phyloP scores from a whole-genome alignment of 306 rosid species.

The Hippophae tibetana region DNA sequence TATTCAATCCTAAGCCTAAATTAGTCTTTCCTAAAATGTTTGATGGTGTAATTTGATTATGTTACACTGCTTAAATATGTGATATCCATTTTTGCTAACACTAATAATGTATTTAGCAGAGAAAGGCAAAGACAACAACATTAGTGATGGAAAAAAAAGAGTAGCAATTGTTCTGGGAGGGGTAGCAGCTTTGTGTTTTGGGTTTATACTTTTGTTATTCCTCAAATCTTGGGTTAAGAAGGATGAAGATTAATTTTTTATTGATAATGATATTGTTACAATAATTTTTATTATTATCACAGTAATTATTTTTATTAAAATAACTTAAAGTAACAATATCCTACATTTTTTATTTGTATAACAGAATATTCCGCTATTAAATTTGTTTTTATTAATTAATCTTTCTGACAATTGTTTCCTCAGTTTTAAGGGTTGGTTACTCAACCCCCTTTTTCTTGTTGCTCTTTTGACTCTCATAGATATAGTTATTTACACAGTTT shows the following conservation, averaged over 20 bases:
- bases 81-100: background rate
- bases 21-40: background rate
- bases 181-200: slow-evolving; percentile 35
- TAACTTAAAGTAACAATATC: no score
- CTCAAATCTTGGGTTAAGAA: slow-evolving; percentile 44
- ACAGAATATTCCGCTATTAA: no score
- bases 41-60: background rate
- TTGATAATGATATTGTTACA: no score
- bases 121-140: background rate
- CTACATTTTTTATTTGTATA: no score
- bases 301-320: no score
- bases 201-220: slow-evolving; percentile 25
- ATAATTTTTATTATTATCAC: no score
- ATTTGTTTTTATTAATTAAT: no score
- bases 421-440: no score
- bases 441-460: no score
- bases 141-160: slow-evolving; percentile 18
- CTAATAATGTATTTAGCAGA: slow-evolving; percentile 10
- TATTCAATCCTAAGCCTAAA: background rate
- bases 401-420: no score
- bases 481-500: no score
- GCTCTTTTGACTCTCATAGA: no score
- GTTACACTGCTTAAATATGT: background rate
- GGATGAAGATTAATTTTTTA: slow-evolving; percentile 22
- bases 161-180: slow-evolving; percentile 59